Percentiles rank a stretch among this genome's conserved stretches.
These are phyloP conservation scores for Acacia confusa DNA, from an alignment of 306 rosid species.

Conservation along the genomic window DNA sequence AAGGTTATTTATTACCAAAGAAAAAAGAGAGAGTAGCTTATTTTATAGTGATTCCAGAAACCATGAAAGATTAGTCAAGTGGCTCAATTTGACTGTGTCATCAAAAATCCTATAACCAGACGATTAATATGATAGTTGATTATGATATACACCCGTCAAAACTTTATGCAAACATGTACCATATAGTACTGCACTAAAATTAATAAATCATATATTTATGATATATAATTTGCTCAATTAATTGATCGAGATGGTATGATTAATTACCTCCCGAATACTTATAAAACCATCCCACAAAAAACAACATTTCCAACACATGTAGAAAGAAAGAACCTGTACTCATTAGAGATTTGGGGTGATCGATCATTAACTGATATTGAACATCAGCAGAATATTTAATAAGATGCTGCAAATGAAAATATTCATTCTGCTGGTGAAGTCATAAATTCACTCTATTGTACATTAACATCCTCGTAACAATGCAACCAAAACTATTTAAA, in stretches of 20 bases:
- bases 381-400: constrained; percentile 1
- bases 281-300: constrained; percentile 25
- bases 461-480: constrained; percentile 40
- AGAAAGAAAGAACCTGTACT: background rate
- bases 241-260: background rate
- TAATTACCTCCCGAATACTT: constrained; percentile 13
- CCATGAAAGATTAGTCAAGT: constrained; percentile 7
- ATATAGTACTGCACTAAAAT: background rate
- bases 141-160: constrained; percentile 28
- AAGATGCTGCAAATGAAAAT: constrained; percentile 15
- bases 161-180: background rate
- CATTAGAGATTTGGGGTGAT: constrained; percentile 10
- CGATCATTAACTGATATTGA: constrained; percentile 7
- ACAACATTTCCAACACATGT: constrained; percentile 1
- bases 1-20: background rate
- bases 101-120: background rate
- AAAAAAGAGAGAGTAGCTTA: background rate
- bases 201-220: background rate
- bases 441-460: constrained; percentile 40
- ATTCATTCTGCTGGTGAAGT: constrained; percentile 22
- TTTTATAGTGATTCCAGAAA: constrained; percentile 1
- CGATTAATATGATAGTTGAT: constrained; percentile 12
- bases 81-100: constrained; percentile 29
- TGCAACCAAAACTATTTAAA: constrained; percentile 36
- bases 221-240: background rate